A percentile compares a stretch with the other conserved stretches of the same genome.
Evolutionary conservation across 495 filamentous ascomycete genomes (phyloP).

Genomic region (Hyaloscypha hepaticicola): DNA sequence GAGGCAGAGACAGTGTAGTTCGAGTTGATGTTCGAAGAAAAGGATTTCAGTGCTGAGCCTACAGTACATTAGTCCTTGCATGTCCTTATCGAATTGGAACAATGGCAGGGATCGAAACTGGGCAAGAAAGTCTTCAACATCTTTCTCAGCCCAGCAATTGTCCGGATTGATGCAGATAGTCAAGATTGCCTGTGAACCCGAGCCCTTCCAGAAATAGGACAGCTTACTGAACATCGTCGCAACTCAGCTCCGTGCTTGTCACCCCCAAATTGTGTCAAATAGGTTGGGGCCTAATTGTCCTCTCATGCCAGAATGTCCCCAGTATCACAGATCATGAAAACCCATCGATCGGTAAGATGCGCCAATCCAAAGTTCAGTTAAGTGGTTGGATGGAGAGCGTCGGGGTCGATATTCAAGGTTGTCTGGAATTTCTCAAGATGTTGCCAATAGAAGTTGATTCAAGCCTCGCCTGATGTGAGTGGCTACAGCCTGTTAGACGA

Average conservation of each 20-base stretch:
- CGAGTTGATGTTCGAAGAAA: slow-evolving; percentile 80
- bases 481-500: slow-evolving; percentile 20
- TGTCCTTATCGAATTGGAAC: not conserved
- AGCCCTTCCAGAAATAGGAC: not conserved
- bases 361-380: not conserved
- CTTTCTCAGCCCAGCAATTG: not conserved
- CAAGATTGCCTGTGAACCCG: not conserved
- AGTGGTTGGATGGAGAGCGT: not conserved
- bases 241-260: slow-evolving; percentile 14
- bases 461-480: slow-evolving; percentile 9
- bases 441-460: not conserved
- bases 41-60: slow-evolving; percentile 79
- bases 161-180: not conserved
- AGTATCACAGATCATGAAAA: not conserved
- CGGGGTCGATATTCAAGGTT: not conserved
- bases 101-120: not conserved
- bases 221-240: slow-evolving; percentile 34
- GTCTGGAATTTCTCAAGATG: not conserved
- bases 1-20: slow-evolving; percentile 79
- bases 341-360: not conserved
- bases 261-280: not conserved
- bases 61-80: slow-evolving; percentile 28
- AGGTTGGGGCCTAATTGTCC: not conserved
- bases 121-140: not conserved
- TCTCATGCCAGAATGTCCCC: not conserved